phyloP scores from a whole-genome alignment of 1,139 yeast species.

The Blastobotrys proliferans region DNA sequence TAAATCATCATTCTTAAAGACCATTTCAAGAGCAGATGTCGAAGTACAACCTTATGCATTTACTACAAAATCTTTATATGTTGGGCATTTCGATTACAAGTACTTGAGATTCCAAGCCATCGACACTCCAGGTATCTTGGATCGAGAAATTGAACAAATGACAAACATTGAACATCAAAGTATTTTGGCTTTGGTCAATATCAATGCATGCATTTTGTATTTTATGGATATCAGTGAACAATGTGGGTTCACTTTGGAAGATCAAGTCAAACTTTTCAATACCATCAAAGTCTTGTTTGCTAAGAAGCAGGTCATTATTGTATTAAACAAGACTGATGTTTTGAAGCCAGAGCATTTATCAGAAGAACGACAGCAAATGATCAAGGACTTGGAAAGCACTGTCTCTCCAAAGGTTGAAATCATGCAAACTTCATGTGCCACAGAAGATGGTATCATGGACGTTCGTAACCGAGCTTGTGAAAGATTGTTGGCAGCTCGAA shows the following conservation, averaged over 20 bases:
- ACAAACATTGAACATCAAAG: slow-evolving; percentile 99
- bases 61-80: slow-evolving; percentile 92
- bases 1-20: slow-evolving; percentile 87
- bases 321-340: slow-evolving; percentile 91
- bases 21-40: slow-evolving; percentile 96
- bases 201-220: slow-evolving; percentile 91
- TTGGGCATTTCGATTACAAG: slow-evolving; percentile 97
- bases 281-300: slow-evolving; percentile 96
- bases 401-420: slow-evolving; percentile 73
- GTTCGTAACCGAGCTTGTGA: slow-evolving; percentile 98
- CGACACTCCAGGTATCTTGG: slow-evolving; percentile 98
- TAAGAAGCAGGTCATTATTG: slow-evolving; percentile 92
- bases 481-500: slow-evolving; percentile 88
- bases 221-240: slow-evolving; percentile 98
- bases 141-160: slow-evolving; percentile 99
- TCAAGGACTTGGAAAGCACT: slow-evolving; percentile 46
- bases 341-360: slow-evolving; percentile 79
- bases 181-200: slow-evolving; percentile 96
- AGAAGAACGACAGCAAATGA: slow-evolving; percentile 65
- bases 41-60: slow-evolving; percentile 99
- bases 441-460: slow-evolving; percentile 92
- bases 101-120: slow-evolving; percentile 97
- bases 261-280: slow-evolving; percentile 94
- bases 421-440: slow-evolving; percentile 88
- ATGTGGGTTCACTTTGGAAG: slow-evolving; percentile 97